Evolutionary conservation across 441 rosid species (phyloP).

Genomic region (Erysimum cheiri): DNA sequence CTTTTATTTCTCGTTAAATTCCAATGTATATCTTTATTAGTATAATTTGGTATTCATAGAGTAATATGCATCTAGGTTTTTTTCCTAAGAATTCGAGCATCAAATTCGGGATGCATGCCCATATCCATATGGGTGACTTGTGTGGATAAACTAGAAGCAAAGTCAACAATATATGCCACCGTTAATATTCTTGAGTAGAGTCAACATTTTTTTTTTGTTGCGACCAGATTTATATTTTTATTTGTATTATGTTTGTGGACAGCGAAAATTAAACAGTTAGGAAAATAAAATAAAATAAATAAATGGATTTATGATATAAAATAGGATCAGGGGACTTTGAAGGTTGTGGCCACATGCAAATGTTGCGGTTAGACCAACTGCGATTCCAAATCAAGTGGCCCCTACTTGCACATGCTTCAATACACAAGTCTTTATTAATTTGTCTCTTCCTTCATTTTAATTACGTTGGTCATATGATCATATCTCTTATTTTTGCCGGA

Average conservation of each 20-base stretch:
- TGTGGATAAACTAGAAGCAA: conserved; percentile 22
- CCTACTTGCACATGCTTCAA: conserved; percentile 63
- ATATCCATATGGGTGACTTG: conserved; percentile 19
- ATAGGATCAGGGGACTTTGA: conserved; percentile 42
- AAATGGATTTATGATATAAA: conserved; percentile 26
- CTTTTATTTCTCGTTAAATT: conserved; percentile 23
- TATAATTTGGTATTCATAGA: not conserved
- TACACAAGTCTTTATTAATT: conserved; percentile 35
- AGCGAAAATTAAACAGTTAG: conserved; percentile 18
- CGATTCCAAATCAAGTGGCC: conserved; percentile 44
- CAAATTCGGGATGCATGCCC: not conserved
- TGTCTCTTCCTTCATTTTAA: conserved; percentile 24
- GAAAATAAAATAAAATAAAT: not conserved
- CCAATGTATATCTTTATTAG: conserved; percentile 1
- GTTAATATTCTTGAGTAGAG: conserved; percentile 27
- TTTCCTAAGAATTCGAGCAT: conserved; percentile 18
- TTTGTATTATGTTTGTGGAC: conserved; percentile 33
- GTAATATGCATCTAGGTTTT: not conserved
- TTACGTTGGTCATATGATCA: conserved; percentile 23
- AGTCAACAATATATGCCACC: conserved; percentile 43
- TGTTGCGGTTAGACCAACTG: conserved; percentile 59
- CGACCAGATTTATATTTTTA: conserved; percentile 5
- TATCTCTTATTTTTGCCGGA: not conserved
- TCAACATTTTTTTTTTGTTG: not conserved
- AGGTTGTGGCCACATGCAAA: conserved; percentile 64